Conservation (phyloP, 2,329 filamentous ascomycete genomes). For the Xylariaceae sp. region DNA sequence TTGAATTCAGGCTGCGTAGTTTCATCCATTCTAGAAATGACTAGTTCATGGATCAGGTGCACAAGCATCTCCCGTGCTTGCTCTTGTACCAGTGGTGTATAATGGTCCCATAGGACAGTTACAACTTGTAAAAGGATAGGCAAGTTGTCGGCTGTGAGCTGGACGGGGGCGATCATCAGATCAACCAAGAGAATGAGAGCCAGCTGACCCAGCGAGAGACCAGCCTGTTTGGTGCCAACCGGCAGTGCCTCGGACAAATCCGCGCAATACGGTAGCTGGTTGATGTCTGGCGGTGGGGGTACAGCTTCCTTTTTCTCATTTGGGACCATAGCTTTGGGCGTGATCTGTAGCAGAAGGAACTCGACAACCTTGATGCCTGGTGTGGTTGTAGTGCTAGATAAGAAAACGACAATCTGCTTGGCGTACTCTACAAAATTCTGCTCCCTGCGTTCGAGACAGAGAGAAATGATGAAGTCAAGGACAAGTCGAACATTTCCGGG, state of each 20-base stretch:
- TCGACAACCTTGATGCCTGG: constrained; percentile 89
- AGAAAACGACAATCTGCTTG: constrained; percentile 95
- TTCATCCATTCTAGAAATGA: constrained; percentile 76
- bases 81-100: constrained; percentile 90
- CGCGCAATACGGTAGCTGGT: constrained; percentile 81
- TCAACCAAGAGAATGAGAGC: constrained; percentile 93
- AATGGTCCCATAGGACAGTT: constrained; percentile 95
- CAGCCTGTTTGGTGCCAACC: constrained; percentile 85
- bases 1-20: constrained; percentile 61
- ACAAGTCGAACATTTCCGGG: constrained; percentile 92
- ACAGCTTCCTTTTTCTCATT: constrained; percentile 73
- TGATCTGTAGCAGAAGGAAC: constrained; percentile 86
- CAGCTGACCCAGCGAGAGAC: constrained; percentile 88
- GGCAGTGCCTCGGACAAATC: constrained; percentile 78
- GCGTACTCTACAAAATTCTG: constrained; percentile 98
- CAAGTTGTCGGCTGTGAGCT: constrained; percentile 74
- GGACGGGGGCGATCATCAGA: constrained; percentile 88
- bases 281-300: constrained; percentile 69
- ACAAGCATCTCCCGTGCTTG: constrained; percentile 97
- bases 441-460: constrained; percentile 90
- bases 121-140: constrained; percentile 87
- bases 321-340: constrained; percentile 94
- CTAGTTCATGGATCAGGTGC: constrained; percentile 92
- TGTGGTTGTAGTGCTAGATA: constrained; percentile 74
- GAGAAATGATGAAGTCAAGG: constrained; percentile 90